Percentiles rank a stretch among this genome's conserved stretches.
These are phyloP conservation scores for Emergomyces orientalis DNA, from an alignment of 2,329 filamentous ascomycete species.

Conservation along the genomic window DNA sequence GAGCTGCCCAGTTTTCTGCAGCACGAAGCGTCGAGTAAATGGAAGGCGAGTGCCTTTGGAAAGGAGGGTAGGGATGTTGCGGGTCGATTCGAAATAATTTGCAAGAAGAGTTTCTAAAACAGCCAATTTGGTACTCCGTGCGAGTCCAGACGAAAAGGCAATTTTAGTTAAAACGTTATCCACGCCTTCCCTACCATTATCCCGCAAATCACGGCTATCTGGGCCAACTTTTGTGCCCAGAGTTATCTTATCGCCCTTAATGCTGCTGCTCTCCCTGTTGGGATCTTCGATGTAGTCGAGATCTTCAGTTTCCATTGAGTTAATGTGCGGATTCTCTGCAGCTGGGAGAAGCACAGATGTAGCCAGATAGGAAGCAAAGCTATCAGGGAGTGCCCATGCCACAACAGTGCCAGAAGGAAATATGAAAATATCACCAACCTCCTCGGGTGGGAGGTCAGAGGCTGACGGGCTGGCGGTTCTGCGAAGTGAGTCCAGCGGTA, in stretches of 20 bases:
- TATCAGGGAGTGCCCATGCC: conserved; percentile 75
- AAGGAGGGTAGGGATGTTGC: conserved; percentile 68
- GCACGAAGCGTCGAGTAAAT: conserved; percentile 66
- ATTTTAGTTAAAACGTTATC: conserved; percentile 79
- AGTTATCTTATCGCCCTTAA: conserved; percentile 81
- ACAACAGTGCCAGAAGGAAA: conserved; percentile 93
- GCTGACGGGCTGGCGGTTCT: conserved; percentile 35
- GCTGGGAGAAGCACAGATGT: conserved; percentile 65
- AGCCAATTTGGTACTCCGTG: conserved; percentile 84
- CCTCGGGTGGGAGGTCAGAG: conserved; percentile 33
- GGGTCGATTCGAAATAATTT: conserved; percentile 78
- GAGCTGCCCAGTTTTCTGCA: conserved; percentile 88
- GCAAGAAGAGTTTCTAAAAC: conserved; percentile 76
- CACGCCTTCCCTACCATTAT: conserved; percentile 30
- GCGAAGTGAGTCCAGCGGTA: conserved; percentile 39
- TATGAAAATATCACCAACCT: conserved; percentile 78
- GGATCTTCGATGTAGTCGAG: conserved; percentile 76
- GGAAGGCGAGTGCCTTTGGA: conserved; percentile 56
- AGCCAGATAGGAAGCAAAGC: conserved; percentile 59
- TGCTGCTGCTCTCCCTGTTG: conserved; percentile 60
- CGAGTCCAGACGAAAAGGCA: conserved; percentile 89
- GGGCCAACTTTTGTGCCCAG: conserved; percentile 60
- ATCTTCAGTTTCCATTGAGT: conserved; percentile 73
- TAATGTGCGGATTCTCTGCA: conserved; percentile 62
- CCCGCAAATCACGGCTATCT: conserved; percentile 18